Percentiles rank a stretch among this genome's conserved stretches.
Conservation (phyloP, 2,329 filamentous ascomycete genomes). For the Daldinia eschscholtzii region DNA sequence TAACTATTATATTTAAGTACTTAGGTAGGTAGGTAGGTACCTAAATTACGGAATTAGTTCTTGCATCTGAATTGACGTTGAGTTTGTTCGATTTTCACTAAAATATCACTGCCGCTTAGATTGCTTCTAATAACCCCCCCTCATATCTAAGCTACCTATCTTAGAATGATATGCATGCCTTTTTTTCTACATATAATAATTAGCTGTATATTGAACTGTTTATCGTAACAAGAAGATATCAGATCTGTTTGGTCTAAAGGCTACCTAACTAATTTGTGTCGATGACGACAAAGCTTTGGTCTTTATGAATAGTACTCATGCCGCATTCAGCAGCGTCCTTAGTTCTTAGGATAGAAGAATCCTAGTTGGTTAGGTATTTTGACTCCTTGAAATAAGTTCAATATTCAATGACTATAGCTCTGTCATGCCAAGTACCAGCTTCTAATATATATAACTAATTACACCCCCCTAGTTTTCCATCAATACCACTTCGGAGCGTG, state of each 20-base stretch:
- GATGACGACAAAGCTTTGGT: neutral
- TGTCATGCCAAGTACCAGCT: neutral
- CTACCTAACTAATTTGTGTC: neutral
- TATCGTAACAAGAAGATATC: too few relatives aligned
- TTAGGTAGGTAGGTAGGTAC: too few relatives aligned
- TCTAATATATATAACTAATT: neutral
- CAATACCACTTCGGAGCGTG: too few relatives aligned
- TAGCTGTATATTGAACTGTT: too few relatives aligned
- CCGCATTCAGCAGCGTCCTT: slow-evolving; percentile 14
- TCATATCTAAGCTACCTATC: too few relatives aligned
- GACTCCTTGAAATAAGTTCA: neutral
- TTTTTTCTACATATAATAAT: neutral
- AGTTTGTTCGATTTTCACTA: too few relatives aligned
- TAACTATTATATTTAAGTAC: too few relatives aligned
- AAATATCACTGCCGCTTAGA: too few relatives aligned
- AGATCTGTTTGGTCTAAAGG: neutral
- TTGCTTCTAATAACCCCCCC: too few relatives aligned
- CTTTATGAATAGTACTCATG: neutral
- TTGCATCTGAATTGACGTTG: too few relatives aligned
- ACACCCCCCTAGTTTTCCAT: neutral
- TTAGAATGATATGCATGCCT: too few relatives aligned
- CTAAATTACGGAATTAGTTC: too few relatives aligned
- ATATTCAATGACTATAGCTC: neutral
- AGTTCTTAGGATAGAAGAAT: neutral
- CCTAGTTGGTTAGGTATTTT: neutral